A percentile compares a stretch with the other conserved stretches of the same genome.
phyloP scores from a whole-genome alignment of 2,329 filamentous ascomycete species.

The Podosphaera aphanis region DNA sequence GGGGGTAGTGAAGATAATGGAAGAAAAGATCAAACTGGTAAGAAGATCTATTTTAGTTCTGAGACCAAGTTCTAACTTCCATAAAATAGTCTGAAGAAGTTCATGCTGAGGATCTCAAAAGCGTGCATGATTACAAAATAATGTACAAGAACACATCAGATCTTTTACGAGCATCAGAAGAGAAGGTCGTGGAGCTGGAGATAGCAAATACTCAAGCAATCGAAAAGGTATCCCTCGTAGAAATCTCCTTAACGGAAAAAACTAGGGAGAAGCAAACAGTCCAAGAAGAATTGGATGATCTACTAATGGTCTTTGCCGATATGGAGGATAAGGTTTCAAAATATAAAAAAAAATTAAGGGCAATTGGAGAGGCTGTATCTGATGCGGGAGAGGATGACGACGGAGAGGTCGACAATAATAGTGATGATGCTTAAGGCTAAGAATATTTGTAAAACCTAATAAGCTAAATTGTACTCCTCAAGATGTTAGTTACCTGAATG shows the following conservation, averaged over 20 bases:
- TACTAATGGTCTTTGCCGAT: constrained; percentile 61
- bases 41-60: neutral
- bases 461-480: neutral
- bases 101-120: constrained; percentile 34
- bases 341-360: constrained; percentile 36
- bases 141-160: constrained; percentile 16
- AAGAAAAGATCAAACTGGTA: constrained; percentile 24
- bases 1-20: constrained; percentile 33
- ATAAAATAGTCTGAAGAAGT: constrained; percentile 30
- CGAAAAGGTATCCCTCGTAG: constrained; percentile 14
- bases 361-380: constrained; percentile 46
- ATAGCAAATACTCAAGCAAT: constrained; percentile 13
- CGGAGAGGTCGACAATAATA: constrained; percentile 28
- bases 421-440: constrained; percentile 12
- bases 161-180: constrained; percentile 15
- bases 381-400: constrained; percentile 47
- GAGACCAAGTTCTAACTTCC: neutral
- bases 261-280: constrained; percentile 37
- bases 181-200: constrained; percentile 22
- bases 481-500: too few species aligned
- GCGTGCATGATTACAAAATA: constrained; percentile 24
- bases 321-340: constrained; percentile 52
- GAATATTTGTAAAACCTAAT: neutral
- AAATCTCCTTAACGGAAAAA: constrained; percentile 20
- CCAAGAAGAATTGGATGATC: constrained; percentile 56